These are phyloP conservation scores for Castanea crenata DNA, from an alignment of 306 rosid species.

Conservation along the genomic window DNA sequence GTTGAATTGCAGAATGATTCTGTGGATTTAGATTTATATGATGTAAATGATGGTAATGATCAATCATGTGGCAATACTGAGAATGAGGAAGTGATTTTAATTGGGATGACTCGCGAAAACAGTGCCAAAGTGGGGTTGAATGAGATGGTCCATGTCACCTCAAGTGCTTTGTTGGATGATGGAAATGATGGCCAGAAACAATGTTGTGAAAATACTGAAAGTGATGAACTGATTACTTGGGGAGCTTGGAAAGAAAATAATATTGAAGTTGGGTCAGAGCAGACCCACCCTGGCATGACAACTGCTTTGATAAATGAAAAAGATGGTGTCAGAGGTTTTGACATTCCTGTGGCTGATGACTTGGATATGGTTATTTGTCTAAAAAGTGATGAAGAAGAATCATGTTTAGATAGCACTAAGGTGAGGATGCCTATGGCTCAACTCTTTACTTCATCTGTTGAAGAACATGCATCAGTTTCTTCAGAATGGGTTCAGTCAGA, in stretches of 20 bases:
- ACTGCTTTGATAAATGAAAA: slow-evolving; percentile 9
- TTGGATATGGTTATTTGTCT: background rate
- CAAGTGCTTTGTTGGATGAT: slow-evolving; percentile 27
- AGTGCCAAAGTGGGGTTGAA: slow-evolving; percentile 11
- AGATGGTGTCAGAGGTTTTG: slow-evolving; percentile 20
- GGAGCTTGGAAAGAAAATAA: background rate
- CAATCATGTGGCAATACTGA: slow-evolving; percentile 19
- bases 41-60: slow-evolving; percentile 19
- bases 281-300: slow-evolving; percentile 4
- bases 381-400: slow-evolving; percentile 17
- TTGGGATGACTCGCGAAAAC: slow-evolving; percentile 24
- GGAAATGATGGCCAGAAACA: slow-evolving; percentile 20
- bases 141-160: slow-evolving; percentile 14
- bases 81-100: slow-evolving; percentile 11
- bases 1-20: slow-evolving; percentile 26
- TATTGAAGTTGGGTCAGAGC: background rate
- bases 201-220: slow-evolving; percentile 10
- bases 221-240: background rate
- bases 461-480: slow-evolving; percentile 21
- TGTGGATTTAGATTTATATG: slow-evolving; percentile 12
- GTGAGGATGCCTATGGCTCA: slow-evolving; percentile 28
- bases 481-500: slow-evolving; percentile 23
- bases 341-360: slow-evolving; percentile 13
- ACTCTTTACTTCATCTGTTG: slow-evolving; percentile 13
- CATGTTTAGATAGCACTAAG: slow-evolving; percentile 12